phyloP scores from a whole-genome alignment of 192 early-diverging fungal species.

The Linnemannia hyalina region DNA sequence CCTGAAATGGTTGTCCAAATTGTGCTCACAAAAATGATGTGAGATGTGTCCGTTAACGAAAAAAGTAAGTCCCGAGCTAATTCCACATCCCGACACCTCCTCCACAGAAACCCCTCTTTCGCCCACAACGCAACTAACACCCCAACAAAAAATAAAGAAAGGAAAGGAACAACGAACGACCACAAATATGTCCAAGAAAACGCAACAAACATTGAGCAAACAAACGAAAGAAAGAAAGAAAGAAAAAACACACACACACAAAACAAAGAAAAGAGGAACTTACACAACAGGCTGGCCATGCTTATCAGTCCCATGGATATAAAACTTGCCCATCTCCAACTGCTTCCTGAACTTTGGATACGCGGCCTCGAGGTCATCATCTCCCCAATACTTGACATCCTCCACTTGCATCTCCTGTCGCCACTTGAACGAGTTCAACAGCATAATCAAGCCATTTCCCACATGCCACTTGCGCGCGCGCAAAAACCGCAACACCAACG shows the following conservation, averaged over 20 bases:
- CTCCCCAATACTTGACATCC: slow-evolving; percentile 54
- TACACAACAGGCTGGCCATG: slow-evolving; percentile 65
- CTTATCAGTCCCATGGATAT: slow-evolving; percentile 65
- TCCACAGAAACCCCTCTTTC: neutral
- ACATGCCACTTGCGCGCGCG: slow-evolving; percentile 94
- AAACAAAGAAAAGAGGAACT: slow-evolving; percentile 33
- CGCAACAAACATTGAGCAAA: neutral
- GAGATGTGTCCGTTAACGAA: no score
- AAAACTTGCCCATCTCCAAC: slow-evolving; percentile 65
- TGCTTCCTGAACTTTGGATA: slow-evolving; percentile 54
- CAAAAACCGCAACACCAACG: slow-evolving; percentile 83
- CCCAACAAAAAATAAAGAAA: slow-evolving; percentile 22
- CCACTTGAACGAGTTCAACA: slow-evolving; percentile 81
- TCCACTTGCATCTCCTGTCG: slow-evolving; percentile 70
- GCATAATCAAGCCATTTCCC: slow-evolving; percentile 79
- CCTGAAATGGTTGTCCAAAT: no score
- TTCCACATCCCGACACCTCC: no score
- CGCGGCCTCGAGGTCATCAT: slow-evolving; percentile 31
- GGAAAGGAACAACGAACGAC: neutral
- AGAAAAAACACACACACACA: no score
- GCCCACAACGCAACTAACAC: no score
- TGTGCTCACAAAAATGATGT: no score
- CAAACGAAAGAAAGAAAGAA: neutral
- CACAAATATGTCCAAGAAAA: slow-evolving; percentile 15
- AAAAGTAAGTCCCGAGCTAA: no score